Conservation (phyloP, 495 filamentous ascomycete genomes). For the Aspergillus homomorphus region DNA sequence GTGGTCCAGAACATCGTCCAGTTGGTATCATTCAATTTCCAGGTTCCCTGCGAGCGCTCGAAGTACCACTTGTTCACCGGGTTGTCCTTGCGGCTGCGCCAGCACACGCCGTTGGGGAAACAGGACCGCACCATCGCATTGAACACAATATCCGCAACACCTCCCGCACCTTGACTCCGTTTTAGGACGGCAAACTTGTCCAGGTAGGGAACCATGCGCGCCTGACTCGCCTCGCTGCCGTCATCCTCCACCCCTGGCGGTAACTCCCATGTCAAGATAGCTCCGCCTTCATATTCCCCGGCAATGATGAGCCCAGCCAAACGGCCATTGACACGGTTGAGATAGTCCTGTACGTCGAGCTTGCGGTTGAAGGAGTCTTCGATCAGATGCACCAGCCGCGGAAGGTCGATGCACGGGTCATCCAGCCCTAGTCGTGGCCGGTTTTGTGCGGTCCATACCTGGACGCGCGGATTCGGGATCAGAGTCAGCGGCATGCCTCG, state of each 20-base stretch:
- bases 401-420: slow-evolving; percentile 76
- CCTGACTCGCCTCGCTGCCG: slow-evolving; percentile 46
- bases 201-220: slow-evolving; percentile 80
- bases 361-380: slow-evolving; percentile 90
- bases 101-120: slow-evolving; percentile 77
- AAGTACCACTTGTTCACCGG: slow-evolving; percentile 96
- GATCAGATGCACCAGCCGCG: slow-evolving; percentile 79
- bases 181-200: slow-evolving; percentile 97
- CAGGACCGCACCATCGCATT: slow-evolving; percentile 88
- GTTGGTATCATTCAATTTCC: slow-evolving; percentile 69
- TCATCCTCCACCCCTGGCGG: slow-evolving; percentile 57
- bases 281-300: slow-evolving; percentile 94
- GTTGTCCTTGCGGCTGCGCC: slow-evolving; percentile 77
- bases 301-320: slow-evolving; percentile 91
- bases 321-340: slow-evolving; percentile 68
- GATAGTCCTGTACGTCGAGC: slow-evolving; percentile 79
- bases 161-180: slow-evolving; percentile 82
- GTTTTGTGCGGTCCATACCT: slow-evolving; percentile 63
- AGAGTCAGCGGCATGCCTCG: slow-evolving; percentile 85
- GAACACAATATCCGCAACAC: slow-evolving; percentile 93
- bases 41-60: slow-evolving; percentile 77
- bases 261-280: slow-evolving; percentile 90
- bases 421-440: slow-evolving; percentile 60
- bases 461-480: slow-evolving; percentile 62
- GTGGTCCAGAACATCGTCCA: slow-evolving; percentile 99